Base-by-base conservation (phyloP, 2,329 filamentous ascomycete species). In the Colletotrichum aenigma region DNA sequence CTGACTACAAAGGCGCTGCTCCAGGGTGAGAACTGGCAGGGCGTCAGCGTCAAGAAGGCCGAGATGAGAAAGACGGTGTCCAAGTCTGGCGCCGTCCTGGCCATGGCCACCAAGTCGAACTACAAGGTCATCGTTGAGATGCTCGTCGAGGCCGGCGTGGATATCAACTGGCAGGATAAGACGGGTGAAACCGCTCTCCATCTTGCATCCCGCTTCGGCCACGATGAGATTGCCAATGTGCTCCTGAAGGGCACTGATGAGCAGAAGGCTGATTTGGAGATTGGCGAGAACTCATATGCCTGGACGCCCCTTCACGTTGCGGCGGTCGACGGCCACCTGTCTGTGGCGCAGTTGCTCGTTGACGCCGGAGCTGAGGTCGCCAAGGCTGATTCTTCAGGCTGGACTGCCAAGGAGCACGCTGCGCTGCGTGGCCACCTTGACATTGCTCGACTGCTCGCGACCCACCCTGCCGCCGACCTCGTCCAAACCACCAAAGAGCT, bases 261-360 rank as follows among this genome's bases (percentile, higher is more conserved):
- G 58, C 94, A 97, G 79, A 95, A 93, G 81, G 93, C 93, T 1
- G 87, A 98, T 77, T 87, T 96, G 1, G 94, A 98, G 79, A 86
- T 97, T 43, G 86, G 90, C 0, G 97, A 99, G 82, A 94, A 94
- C 70, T 94, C 94, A 0, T 98, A 97, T 81, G 92, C 94, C 4
- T 99, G 97, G 96, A 98, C 97, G 1, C 95, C 97, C n/a, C 88
- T 99, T 15, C 97, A 98, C 81, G 94, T 98, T 78, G 95, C 96
- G 12, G 95, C 94, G 70, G 96, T 98, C 4, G 96, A 99, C 81
- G 96, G 96, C 0, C 94, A 96, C 78, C 84, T 95, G 13, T 85
- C 89, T 0, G 91, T 98, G 55, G 94, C 94, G 1, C 90, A 96
- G 81, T 88, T 97, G 28, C 88, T 99, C 6, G 90, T 98, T 55